Conservation (phyloP, 257 asterid genomes). For the Fraxinus pennsylvanica region DNA sequence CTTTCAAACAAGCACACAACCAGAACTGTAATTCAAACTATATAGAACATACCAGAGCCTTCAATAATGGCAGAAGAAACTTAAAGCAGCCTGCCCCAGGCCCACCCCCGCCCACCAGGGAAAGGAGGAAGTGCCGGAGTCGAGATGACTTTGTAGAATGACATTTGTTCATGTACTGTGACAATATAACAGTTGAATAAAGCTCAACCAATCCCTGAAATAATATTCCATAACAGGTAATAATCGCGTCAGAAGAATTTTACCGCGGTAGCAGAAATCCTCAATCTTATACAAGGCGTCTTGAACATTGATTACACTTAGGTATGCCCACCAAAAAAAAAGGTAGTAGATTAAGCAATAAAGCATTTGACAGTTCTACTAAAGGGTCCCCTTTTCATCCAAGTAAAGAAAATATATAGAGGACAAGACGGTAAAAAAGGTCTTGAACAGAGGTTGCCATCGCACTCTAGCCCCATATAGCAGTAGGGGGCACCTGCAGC, state of each 20-base stretch:
- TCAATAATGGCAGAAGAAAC: background rate
- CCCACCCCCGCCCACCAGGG: too few relatives aligned
- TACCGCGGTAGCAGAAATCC: background rate
- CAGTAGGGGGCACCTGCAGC: conserved; percentile 53
- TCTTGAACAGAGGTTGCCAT: conserved; percentile 55
- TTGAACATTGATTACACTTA: background rate
- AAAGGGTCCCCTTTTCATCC: conserved; percentile 42
- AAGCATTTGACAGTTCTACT: conserved; percentile 30
- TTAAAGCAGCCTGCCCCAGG: background rate
- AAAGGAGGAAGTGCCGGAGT: too few relatives aligned
- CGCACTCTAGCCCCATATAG: conserved; percentile 48
- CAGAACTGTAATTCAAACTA: background rate
- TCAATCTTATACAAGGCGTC: background rate
- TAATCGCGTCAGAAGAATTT: background rate
- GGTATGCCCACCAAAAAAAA: conserved; percentile 28
- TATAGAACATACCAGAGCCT: background rate
- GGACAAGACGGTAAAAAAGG: conserved; percentile 60
- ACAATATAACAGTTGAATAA: background rate
- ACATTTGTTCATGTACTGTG: background rate
- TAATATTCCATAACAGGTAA: background rate
- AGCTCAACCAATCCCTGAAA: background rate
- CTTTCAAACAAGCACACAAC: background rate
- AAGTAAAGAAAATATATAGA: conserved; percentile 37
- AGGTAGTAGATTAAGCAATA: conserved; percentile 11
- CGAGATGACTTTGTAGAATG: background rate